These are phyloP conservation scores for Suillus decipiens DNA, from an alignment of 768 basidiomycete genomes.

Conservation along the genomic window DNA sequence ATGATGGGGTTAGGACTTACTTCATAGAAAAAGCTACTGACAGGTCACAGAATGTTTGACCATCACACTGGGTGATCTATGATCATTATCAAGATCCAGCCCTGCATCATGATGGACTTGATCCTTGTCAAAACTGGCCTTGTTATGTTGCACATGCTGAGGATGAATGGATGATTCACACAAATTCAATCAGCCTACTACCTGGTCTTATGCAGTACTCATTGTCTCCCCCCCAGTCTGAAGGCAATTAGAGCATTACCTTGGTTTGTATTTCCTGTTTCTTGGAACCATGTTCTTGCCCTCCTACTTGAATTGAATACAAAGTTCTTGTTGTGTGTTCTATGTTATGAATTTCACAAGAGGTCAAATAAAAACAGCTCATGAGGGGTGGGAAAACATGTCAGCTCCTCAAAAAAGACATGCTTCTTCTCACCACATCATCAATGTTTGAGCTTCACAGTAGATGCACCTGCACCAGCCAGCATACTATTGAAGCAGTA, in stretches of 20 bases:
- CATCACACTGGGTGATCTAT: background rate
- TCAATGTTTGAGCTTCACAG: no score
- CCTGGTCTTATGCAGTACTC: background rate
- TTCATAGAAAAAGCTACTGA: no score
- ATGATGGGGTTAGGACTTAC: no score
- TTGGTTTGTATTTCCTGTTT: background rate
- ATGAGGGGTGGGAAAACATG: background rate
- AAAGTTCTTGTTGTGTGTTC: constrained; percentile 1
- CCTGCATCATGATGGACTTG: background rate
- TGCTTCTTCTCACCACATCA: no score
- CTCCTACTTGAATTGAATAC: constrained; percentile 2
- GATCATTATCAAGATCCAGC: background rate
- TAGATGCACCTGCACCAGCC: no score
- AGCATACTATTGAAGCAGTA: no score
- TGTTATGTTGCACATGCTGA: background rate
- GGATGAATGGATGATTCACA: background rate
- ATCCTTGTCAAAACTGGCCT: background rate
- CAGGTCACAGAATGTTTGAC: no score
- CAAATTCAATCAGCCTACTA: background rate
- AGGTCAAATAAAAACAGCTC: background rate
- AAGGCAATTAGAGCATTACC: constrained; percentile 1
- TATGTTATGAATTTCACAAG: constrained; percentile 2
- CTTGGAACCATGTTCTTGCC: background rate
- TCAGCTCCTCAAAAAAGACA: background rate
- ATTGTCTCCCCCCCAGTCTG: background rate